These are phyloP conservation scores for Metarhizium guizhouense DNA, from an alignment of 2,329 filamentous ascomycete genomes.

Conservation along the genomic window DNA sequence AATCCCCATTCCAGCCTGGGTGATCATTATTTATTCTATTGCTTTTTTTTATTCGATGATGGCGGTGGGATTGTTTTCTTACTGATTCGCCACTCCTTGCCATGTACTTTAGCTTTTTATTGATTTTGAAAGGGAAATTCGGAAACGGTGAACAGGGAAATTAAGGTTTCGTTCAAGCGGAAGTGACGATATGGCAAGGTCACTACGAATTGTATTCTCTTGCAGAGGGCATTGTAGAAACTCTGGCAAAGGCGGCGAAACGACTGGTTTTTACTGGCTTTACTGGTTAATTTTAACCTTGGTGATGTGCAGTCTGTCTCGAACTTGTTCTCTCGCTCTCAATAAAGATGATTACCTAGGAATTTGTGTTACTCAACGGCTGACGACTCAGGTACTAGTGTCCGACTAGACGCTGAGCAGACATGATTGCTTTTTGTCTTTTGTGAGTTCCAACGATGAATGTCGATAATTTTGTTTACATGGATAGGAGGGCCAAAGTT, in stretches of 20 bases:
- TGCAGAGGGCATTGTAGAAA: constrained; percentile 5
- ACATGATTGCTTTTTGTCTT: no score
- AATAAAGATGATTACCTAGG: background rate
- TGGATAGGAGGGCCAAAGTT: no score
- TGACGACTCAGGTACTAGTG: background rate
- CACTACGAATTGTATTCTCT: constrained; percentile 18
- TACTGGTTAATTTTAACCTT: constrained; percentile 2
- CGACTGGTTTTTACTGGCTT: background rate
- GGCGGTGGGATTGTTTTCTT: background rate
- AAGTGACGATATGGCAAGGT: constrained; percentile 23
- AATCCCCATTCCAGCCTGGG: background rate
- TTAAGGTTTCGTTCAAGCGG: constrained; percentile 17
- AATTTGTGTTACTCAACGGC: constrained; percentile 5
- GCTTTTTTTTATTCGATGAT: background rate
- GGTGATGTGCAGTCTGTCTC: constrained; percentile 3
- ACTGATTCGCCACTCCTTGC: constrained; percentile 1
- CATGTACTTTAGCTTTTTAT: constrained; percentile 5
- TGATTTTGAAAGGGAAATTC: background rate
- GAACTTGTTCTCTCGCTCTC: background rate
- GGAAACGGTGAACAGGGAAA: constrained; percentile 1
- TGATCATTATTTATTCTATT: background rate
- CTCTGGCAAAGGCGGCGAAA: constrained; percentile 1
- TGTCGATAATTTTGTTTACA: no score
- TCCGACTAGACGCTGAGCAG: background rate
- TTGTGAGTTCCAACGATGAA: no score